Evolutionary conservation across 805 yeast genomes (phyloP).

Genomic region (Lachancea waltii): DNA sequence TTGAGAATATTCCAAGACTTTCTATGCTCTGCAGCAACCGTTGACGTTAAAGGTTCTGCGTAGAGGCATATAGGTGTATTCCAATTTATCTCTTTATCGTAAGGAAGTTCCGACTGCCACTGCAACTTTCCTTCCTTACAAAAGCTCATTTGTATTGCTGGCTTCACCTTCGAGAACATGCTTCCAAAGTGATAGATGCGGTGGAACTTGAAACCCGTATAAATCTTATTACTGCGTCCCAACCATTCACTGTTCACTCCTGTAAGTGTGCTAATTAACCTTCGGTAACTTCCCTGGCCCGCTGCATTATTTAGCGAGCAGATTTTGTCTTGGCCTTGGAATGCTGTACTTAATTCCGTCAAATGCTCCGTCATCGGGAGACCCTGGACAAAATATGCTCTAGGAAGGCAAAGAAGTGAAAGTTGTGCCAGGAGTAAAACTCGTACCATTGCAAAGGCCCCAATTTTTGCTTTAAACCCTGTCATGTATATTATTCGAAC

Average conservation of each 20-base stretch:
- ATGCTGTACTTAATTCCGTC: constrained; percentile 3
- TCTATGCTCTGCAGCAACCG: background rate
- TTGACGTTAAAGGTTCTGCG: background rate
- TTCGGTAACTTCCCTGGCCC: constrained; percentile 14
- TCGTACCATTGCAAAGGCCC: too few relatives aligned
- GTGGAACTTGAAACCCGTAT: constrained; percentile 51
- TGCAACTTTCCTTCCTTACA: constrained; percentile 47
- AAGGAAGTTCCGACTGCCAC: constrained; percentile 35
- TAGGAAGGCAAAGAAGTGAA: background rate
- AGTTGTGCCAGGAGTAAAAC: background rate
- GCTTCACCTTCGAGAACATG: constrained; percentile 34
- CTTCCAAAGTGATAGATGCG: constrained; percentile 41
- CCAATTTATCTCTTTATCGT: constrained; percentile 44
- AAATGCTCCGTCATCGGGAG: too few relatives aligned
- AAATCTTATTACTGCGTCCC: constrained; percentile 32
- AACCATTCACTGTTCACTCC: constrained; percentile 25
- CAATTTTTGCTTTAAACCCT: too few relatives aligned
- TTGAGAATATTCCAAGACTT: background rate
- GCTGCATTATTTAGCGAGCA: constrained; percentile 19
- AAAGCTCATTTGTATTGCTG: constrained; percentile 41
- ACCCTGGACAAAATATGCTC: too few relatives aligned
- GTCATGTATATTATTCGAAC: too few relatives aligned
- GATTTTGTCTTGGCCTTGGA: constrained; percentile 18
- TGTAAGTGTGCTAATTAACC: constrained; percentile 13
- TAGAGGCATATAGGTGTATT: constrained; percentile 39